Conservation (phyloP, 345 rosid species). For the Durio zibethinus region DNA sequence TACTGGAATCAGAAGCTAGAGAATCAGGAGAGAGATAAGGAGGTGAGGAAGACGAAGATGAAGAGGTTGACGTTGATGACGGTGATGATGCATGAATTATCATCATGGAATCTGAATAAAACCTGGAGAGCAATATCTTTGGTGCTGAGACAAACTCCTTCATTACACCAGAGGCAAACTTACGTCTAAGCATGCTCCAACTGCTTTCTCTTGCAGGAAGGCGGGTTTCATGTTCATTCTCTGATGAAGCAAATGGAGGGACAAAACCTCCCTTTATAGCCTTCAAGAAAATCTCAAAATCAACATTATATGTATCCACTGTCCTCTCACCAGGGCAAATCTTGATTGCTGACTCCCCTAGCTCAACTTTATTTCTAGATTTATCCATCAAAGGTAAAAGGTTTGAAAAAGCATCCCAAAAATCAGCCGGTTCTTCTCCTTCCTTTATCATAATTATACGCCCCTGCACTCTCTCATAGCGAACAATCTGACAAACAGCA, state of each 20-base stretch:
- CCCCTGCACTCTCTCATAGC: constrained; percentile 87
- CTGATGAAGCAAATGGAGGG: constrained; percentile 79
- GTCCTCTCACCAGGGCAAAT: constrained; percentile 57
- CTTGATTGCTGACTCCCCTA: constrained; percentile 39
- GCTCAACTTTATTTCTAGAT: constrained; percentile 30
- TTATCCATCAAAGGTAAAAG: constrained; percentile 72
- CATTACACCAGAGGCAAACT: constrained; percentile 73
- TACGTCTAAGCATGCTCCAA: constrained; percentile 84
- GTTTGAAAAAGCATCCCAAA: constrained; percentile 84
- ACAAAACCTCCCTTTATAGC: constrained; percentile 91
- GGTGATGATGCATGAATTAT: constrained; percentile 67
- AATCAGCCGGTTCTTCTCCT: constrained; percentile 81
- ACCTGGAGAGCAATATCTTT: constrained; percentile 66
- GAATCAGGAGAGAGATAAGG: constrained; percentile 80
- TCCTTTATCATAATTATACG: constrained; percentile 67
- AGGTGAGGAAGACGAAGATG: constrained; percentile 65
- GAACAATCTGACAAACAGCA: constrained; percentile 88
- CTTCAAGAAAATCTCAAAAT: constrained; percentile 87
- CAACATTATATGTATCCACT: constrained; percentile 71
- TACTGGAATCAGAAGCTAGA: constrained; percentile 61
- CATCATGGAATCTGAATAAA: constrained; percentile 95
- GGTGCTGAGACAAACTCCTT: constrained; percentile 67
- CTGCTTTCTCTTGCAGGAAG: constrained; percentile 93
- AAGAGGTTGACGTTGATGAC: constrained; percentile 42
- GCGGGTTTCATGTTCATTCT: constrained; percentile 82